Percentiles rank a stretch among this genome's conserved stretches.
Conservation (phyloP, 345 rosid genomes). For the Lumnitzera littorea region DNA sequence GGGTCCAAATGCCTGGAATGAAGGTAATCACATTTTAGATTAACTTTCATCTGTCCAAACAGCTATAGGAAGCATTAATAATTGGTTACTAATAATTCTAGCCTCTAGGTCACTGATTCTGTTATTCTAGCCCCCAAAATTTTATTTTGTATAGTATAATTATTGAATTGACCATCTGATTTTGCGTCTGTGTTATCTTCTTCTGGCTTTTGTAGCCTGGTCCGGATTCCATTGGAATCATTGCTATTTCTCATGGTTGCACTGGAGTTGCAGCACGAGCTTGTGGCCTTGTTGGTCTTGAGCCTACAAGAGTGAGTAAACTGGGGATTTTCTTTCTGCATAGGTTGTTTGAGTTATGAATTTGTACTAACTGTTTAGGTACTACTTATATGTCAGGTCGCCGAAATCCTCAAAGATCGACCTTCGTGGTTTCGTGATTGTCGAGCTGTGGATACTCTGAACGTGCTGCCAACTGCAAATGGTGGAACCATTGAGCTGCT, state of each 20-base stretch:
- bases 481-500: constrained; percentile 99
- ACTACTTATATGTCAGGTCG: constrained; percentile 44
- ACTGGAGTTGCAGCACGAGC: constrained; percentile 99
- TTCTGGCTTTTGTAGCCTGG: constrained; percentile 71
- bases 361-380: not conserved
- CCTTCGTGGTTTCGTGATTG: constrained; percentile 98
- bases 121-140: too few relatives aligned
- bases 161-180: too few relatives aligned
- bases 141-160: too few relatives aligned
- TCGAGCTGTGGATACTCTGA: constrained; percentile 96
- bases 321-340: not conserved
- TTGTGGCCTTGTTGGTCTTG: constrained; percentile 99
- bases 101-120: too few relatives aligned
- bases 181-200: too few relatives aligned
- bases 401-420: constrained; percentile 99
- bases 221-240: constrained; percentile 99
- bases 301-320: constrained; percentile 88
- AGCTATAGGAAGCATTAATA: too few relatives aligned
- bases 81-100: too few relatives aligned
- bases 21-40: constrained; percentile 45
- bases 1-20: constrained; percentile 99
- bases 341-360: not conserved
- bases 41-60: constrained; percentile 5
- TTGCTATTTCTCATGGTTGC: constrained; percentile 99
- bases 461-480: constrained; percentile 94